Conservation (phyloP, 768 basidiomycete species). For the Epithele typhae region DNA sequence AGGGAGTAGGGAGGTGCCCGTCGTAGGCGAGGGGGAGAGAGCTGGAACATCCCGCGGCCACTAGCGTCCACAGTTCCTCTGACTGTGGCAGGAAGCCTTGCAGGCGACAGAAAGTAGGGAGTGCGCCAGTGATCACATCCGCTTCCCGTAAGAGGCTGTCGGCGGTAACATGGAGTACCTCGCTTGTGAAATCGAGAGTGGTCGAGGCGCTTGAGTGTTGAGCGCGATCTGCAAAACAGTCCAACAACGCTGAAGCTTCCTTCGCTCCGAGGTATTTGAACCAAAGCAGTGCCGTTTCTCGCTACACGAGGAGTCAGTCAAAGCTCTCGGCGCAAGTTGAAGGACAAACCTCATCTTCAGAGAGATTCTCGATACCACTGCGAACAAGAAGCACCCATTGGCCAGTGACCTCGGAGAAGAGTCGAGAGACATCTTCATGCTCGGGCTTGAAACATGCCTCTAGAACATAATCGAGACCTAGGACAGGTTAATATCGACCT, state of each 20-base stretch:
- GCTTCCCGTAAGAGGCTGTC: background rate
- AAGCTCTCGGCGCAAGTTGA: background rate
- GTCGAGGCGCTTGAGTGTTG: slow-evolving; percentile 5
- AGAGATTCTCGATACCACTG: slow-evolving; percentile 1
- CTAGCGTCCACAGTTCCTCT: slow-evolving; percentile 40
- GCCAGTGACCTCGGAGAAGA: background rate
- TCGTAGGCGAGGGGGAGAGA: slow-evolving; percentile 27
- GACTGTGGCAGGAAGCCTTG: slow-evolving; percentile 31
- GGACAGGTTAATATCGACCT: too few species aligned
- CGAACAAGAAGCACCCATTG: slow-evolving; percentile 3
- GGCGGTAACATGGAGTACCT: slow-evolving; percentile 26
- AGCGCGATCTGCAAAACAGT: slow-evolving; percentile 26
- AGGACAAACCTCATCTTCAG: slow-evolving; percentile 6
- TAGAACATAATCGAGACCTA: slow-evolving; percentile 2
- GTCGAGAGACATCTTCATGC: background rate
- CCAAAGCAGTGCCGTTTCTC: slow-evolving; percentile 42
- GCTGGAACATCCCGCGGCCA: slow-evolving; percentile 38
- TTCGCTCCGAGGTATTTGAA: slow-evolving; percentile 44
- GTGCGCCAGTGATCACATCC: slow-evolving; percentile 18
- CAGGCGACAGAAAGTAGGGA: slow-evolving; percentile 25
- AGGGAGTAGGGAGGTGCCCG: slow-evolving; percentile 17
- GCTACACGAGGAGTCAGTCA: background rate
- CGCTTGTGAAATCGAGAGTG: slow-evolving; percentile 27
- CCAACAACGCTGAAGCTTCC: slow-evolving; percentile 42
- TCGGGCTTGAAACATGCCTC: background rate